Percentiles rank a stretch among this genome's conserved stretches.
These are phyloP conservation scores for Nitzschia palea DNA, from an alignment of 108 stramenopile species.

Conservation along the genomic window DNA sequence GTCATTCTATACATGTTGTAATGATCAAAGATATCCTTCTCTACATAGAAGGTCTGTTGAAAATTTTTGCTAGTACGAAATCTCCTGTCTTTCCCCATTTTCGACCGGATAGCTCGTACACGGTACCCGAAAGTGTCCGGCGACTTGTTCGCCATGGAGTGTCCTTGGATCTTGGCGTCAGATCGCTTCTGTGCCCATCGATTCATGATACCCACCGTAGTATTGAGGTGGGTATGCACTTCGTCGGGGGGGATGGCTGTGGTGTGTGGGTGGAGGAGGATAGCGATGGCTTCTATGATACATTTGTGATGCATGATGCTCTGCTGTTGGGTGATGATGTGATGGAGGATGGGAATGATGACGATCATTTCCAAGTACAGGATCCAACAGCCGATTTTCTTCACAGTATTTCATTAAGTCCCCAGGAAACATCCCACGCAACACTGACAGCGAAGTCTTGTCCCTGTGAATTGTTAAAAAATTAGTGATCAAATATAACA, in stretches of 20 bases:
- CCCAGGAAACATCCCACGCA: conserved; percentile 58
- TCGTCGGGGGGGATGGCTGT: background rate
- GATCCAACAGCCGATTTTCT: conserved; percentile 48
- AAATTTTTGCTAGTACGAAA: no score
- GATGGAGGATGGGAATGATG: background rate
- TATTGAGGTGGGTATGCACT: conserved; percentile 6
- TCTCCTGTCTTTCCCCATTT: no score
- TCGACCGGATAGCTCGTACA: no score
- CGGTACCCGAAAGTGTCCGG: no score
- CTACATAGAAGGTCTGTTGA: no score
- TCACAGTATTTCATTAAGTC: conserved; percentile 61
- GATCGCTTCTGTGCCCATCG: background rate
- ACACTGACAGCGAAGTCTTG: conserved; percentile 38
- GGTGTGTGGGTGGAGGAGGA: background rate
- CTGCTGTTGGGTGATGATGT: conserved; percentile 4
- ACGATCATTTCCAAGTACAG: conserved; percentile 22
- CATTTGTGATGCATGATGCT: background rate
- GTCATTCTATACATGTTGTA: no score
- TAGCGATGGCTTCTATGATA: background rate
- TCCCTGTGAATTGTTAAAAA: conserved; percentile 45
- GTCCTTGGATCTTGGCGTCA: no score
- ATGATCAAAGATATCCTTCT: no score
- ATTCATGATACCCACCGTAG: conserved; percentile 3
- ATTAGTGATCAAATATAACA: background rate
- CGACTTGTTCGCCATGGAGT: no score